Conservation (phyloP, 768 basidiomycete genomes). For the Leccinum variicolor region DNA sequence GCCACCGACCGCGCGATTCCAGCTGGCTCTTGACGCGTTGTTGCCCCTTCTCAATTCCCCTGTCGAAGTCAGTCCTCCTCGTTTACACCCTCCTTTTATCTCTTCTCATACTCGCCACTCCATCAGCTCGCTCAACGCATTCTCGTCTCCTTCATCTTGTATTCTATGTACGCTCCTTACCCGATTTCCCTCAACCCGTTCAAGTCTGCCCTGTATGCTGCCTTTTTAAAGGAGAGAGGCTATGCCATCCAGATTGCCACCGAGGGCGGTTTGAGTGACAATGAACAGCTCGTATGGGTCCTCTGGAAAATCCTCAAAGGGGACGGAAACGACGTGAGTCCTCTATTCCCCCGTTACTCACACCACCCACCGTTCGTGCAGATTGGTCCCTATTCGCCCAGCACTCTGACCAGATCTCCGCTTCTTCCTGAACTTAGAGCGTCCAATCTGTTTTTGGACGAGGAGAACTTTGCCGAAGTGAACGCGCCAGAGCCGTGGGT, state of each 20-base stretch:
- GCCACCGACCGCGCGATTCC: slow-evolving; percentile 73
- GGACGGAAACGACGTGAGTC: slow-evolving; percentile 71
- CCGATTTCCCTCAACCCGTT: slow-evolving; percentile 81
- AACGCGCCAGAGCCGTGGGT: slow-evolving; percentile 48
- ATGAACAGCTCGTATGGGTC: slow-evolving; percentile 82
- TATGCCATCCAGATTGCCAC: slow-evolving; percentile 51
- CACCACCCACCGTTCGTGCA: slow-evolving; percentile 26
- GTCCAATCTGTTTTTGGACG: slow-evolving; percentile 65
- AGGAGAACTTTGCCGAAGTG: slow-evolving; percentile 48
- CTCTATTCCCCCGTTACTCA: neutral
- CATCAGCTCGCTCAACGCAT: slow-evolving; percentile 67
- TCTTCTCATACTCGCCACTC: slow-evolving; percentile 7
- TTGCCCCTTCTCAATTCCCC: slow-evolving; percentile 63
- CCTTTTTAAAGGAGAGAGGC: slow-evolving; percentile 67
- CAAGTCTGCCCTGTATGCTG: slow-evolving; percentile 65
- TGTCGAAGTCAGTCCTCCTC: slow-evolving; percentile 47
- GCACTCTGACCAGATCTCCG: slow-evolving; percentile 68
- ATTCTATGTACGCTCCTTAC: slow-evolving; percentile 76
- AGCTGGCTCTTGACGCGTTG: slow-evolving; percentile 79
- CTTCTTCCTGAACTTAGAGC: slow-evolving; percentile 74
- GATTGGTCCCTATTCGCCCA: slow-evolving; percentile 83
- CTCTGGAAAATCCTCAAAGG: slow-evolving; percentile 85
- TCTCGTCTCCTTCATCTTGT: slow-evolving; percentile 75
- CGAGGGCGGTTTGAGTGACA: slow-evolving; percentile 48
- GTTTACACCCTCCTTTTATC: slow-evolving; percentile 14